These are phyloP conservation scores for Ceriops tagal DNA, from an alignment of 345 rosid species.

Conservation along the genomic window DNA sequence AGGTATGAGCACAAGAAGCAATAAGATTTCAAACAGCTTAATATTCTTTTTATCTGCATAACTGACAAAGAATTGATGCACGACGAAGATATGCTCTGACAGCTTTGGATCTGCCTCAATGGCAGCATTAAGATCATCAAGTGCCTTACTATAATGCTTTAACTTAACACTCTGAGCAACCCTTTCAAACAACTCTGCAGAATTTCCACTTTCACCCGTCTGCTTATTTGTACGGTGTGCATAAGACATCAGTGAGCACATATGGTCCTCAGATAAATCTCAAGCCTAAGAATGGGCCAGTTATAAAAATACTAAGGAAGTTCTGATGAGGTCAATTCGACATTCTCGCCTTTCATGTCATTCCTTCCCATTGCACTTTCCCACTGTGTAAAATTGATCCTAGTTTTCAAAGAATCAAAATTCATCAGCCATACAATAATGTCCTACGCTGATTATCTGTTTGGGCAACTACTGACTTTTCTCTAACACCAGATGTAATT, in stretches of 20 bases:
- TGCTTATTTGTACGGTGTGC: conserved; percentile 7
- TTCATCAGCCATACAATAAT: too few species aligned
- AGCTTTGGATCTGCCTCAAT: conserved; percentile 85
- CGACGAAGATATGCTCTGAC: conserved; percentile 78
- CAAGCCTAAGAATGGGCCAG: neutral
- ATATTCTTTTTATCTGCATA: conserved; percentile 61
- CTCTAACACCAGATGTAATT: too few species aligned
- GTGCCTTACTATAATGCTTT: conserved; percentile 76
- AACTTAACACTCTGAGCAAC: conserved; percentile 77
- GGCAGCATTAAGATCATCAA: conserved; percentile 91
- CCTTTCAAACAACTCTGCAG: conserved; percentile 69
- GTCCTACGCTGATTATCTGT: too few species aligned
- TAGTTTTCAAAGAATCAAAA: too few species aligned
- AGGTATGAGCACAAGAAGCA: neutral
- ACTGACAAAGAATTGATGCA: conserved; percentile 73
- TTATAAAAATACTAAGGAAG: neutral
- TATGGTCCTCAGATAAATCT: neutral
- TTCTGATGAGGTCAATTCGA: neutral
- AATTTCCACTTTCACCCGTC: conserved; percentile 63
- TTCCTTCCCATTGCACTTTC: too few species aligned
- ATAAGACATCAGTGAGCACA: neutral
- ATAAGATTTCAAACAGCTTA: neutral
- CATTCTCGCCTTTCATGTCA: too few species aligned
- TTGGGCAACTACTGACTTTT: too few species aligned
- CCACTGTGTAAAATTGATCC: too few species aligned